Percentiles rank a stretch among this genome's conserved stretches.
These are phyloP conservation scores for Diaporthe caulivora DNA, from an alignment of 2,329 filamentous ascomycete species.

Conservation along the genomic window DNA sequence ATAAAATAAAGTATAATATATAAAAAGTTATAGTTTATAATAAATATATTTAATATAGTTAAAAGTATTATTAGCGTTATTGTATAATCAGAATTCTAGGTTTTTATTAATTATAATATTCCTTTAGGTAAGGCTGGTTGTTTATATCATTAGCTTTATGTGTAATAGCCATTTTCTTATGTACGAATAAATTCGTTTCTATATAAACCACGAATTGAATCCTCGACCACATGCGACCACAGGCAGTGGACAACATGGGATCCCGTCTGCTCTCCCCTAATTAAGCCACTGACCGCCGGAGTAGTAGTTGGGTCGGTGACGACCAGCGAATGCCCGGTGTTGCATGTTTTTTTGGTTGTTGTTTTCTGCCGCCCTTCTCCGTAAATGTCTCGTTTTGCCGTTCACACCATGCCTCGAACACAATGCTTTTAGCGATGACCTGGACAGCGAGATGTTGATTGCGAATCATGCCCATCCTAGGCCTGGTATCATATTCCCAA, in stretches of 20 bases:
- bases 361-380: background rate
- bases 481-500: conserved; percentile 19
- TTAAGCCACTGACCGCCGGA: conserved; percentile 4
- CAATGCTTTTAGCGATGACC: background rate
- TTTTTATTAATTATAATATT: too few relatives aligned
- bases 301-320: conserved; percentile 17
- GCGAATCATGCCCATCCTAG: background rate
- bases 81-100: too few relatives aligned
- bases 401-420: background rate
- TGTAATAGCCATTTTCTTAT: too few relatives aligned
- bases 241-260: conserved; percentile 19
- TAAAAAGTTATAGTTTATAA: too few relatives aligned
- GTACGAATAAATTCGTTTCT: too few relatives aligned
- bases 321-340: conserved; percentile 13
- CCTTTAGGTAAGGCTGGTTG: too few relatives aligned
- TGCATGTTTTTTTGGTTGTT: background rate
- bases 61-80: too few relatives aligned
- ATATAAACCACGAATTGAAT: background rate
- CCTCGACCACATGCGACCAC: background rate
- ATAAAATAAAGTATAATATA: too few relatives aligned
- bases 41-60: too few relatives aligned
- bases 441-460: background rate
- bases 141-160: too few relatives aligned
- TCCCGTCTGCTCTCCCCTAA: conserved; percentile 13
- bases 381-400: too few relatives aligned